Conservation (phyloP, 306 rosid species). For the Dalbergia cultrata region DNA sequence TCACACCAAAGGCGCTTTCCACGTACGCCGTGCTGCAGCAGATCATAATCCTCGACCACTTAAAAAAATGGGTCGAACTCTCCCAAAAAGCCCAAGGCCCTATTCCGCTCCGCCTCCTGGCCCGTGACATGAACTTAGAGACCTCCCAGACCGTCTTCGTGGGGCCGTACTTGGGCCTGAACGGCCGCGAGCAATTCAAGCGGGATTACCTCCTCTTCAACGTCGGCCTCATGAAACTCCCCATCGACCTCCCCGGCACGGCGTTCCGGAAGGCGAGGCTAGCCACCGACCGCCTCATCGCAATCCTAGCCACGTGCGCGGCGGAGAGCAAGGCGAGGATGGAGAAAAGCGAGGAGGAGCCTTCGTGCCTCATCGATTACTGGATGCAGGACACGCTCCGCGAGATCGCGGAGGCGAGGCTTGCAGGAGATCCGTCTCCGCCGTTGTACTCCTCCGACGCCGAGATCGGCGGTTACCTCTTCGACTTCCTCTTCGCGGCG, state of each 20-base stretch:
- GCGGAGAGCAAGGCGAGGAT: conserved; percentile 62
- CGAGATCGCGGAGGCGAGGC: conserved; percentile 48
- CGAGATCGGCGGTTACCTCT: conserved; percentile 75
- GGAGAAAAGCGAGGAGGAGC: conserved; percentile 57
- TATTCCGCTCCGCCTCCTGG: conserved; percentile 59
- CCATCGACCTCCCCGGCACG: conserved; percentile 80
- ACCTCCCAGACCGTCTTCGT: conserved; percentile 87
- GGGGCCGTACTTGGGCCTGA: conserved; percentile 69
- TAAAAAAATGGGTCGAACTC: conserved; percentile 59
- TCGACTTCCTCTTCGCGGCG: conserved; percentile 90
- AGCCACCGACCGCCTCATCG: conserved; percentile 69
- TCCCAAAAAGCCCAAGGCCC: conserved; percentile 26
- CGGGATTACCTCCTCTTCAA: conserved; percentile 77
- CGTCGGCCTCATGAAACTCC: conserved; percentile 84
- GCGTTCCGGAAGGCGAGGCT: conserved; percentile 83
- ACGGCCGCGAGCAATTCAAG: conserved; percentile 68
- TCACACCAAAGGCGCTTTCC: conserved; percentile 79
- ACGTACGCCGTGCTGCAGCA: conserved; percentile 85
- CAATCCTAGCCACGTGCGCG: conserved; percentile 58
- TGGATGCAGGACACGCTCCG: conserved; percentile 83
- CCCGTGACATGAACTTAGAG: conserved; percentile 86
- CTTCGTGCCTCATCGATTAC: conserved; percentile 80
- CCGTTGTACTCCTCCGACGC: conserved; percentile 53
- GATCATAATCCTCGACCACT: conserved; percentile 70
- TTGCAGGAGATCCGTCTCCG: conserved; percentile 33